These are phyloP conservation scores for Escallonia rubra DNA, from an alignment of 129 eudicot species.

Conservation along the genomic window DNA sequence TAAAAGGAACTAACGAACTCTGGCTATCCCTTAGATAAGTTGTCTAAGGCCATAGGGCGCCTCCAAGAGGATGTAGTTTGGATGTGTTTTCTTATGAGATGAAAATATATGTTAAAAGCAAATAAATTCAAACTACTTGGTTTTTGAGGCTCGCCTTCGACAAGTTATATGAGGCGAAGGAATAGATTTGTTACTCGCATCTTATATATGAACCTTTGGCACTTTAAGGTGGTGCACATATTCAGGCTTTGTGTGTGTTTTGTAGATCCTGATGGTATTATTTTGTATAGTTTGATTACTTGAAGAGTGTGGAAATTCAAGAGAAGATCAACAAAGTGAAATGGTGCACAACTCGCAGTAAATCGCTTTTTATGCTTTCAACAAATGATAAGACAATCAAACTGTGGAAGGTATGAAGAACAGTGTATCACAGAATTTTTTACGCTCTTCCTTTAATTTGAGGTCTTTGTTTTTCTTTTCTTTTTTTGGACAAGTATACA, in stretches of 20 bases:
- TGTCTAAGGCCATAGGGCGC: neutral
- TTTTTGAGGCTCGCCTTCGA: too few species aligned
- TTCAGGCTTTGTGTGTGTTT: neutral
- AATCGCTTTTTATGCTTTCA: conserved; percentile 56
- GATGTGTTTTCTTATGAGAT: too few species aligned
- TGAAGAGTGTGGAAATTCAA: conserved; percentile 62
- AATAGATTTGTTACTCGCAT: too few species aligned
- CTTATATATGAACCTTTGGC: too few species aligned
- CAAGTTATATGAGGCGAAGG: too few species aligned
- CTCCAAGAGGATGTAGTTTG: neutral
- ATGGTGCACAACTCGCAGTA: conserved; percentile 57
- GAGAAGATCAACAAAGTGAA: conserved; percentile 67
- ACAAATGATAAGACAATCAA: conserved; percentile 47
- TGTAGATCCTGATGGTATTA: conserved; percentile 18
- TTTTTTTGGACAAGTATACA: too few species aligned
- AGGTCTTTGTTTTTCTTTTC: neutral
- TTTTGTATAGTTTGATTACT: conserved; percentile 51
- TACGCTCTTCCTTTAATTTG: neutral
- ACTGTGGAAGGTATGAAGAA: conserved; percentile 12
- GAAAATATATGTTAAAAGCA: too few species aligned
- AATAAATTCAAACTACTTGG: too few species aligned
- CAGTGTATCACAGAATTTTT: too few species aligned
- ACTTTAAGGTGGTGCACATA: neutral
- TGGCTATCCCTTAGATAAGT: too few species aligned
- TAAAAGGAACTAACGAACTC: too few species aligned